These are phyloP conservation scores for Phaeosphaeria sp. DNA, from an alignment of 2,329 filamentous ascomycete genomes.

Conservation along the genomic window DNA sequence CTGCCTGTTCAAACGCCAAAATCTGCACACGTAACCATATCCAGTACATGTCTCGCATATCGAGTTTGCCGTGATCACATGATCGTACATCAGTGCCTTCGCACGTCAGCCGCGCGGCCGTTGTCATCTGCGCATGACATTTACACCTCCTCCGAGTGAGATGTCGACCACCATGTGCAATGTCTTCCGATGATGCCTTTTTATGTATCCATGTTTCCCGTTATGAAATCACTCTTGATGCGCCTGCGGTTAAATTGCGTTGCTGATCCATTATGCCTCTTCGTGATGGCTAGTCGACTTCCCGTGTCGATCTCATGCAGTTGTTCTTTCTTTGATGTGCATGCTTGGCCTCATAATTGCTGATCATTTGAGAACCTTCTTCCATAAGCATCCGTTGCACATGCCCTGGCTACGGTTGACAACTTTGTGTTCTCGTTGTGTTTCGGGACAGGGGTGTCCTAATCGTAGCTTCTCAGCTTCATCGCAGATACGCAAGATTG, in stretches of 20 bases:
- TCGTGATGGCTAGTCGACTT: neutral
- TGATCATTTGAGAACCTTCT: slow-evolving; percentile 22
- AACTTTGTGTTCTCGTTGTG: slow-evolving; percentile 37
- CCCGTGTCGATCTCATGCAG: neutral
- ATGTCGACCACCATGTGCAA: neutral
- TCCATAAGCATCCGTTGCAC: slow-evolving; percentile 41
- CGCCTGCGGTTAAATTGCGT: no score
- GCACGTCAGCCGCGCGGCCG: neutral
- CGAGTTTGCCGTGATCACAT: neutral
- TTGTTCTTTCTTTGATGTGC: neutral
- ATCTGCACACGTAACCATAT: neutral
- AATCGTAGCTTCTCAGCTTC: slow-evolving; percentile 34
- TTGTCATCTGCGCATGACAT: neutral
- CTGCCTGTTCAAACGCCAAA: neutral
- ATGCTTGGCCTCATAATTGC: neutral
- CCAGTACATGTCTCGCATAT: neutral
- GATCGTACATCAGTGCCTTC: neutral
- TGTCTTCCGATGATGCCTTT: neutral
- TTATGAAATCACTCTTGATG: neutral
- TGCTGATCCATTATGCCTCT: neutral
- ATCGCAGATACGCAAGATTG: slow-evolving; percentile 36
- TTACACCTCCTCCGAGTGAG: neutral
- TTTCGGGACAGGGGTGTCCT: slow-evolving; percentile 33
- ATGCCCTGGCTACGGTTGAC: slow-evolving; percentile 40
- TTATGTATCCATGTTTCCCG: neutral